Evolutionary conservation across 768 basidiomycete species (phyloP).

Genomic region (Amanita molliuscula): DNA sequence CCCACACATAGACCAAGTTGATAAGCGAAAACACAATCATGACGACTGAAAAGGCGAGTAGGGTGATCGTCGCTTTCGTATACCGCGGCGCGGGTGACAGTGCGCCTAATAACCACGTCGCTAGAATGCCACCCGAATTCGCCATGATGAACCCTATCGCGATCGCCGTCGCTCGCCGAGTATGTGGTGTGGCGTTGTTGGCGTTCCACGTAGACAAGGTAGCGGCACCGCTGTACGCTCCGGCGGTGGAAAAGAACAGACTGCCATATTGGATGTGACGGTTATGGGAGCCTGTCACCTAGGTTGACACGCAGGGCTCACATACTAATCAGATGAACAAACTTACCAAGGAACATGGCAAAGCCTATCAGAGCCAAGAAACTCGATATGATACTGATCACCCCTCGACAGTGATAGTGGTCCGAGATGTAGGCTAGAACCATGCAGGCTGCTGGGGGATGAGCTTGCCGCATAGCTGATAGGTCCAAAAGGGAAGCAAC

Average conservation of each 20-base stretch:
- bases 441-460: slow-evolving; percentile 19
- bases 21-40: slow-evolving; percentile 25
- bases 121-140: slow-evolving; percentile 50
- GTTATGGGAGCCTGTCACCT: slow-evolving; percentile 22
- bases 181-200: slow-evolving; percentile 49
- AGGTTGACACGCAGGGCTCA: not conserved
- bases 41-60: slow-evolving; percentile 28
- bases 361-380: slow-evolving; percentile 39
- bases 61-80: slow-evolving; percentile 13
- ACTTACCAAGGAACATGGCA: slow-evolving; percentile 43
- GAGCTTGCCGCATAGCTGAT: not conserved
- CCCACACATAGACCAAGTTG: slow-evolving; percentile 30
- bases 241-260: slow-evolving; percentile 44
- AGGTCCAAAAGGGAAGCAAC: slow-evolving; percentile 10
- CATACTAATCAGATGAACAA: no score
- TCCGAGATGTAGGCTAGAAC: slow-evolving; percentile 40
- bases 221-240: slow-evolving; percentile 43
- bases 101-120: slow-evolving; percentile 47
- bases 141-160: slow-evolving; percentile 49
- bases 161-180: slow-evolving; percentile 46
- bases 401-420: slow-evolving; percentile 38
- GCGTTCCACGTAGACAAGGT: slow-evolving; percentile 48
- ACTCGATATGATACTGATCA: slow-evolving; percentile 32
- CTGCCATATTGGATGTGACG: slow-evolving; percentile 38
- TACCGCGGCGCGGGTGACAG: slow-evolving; percentile 42